Base-by-base conservation (phyloP, 352 stramenopile species). In the Globisporangium iwayamae region DNA sequence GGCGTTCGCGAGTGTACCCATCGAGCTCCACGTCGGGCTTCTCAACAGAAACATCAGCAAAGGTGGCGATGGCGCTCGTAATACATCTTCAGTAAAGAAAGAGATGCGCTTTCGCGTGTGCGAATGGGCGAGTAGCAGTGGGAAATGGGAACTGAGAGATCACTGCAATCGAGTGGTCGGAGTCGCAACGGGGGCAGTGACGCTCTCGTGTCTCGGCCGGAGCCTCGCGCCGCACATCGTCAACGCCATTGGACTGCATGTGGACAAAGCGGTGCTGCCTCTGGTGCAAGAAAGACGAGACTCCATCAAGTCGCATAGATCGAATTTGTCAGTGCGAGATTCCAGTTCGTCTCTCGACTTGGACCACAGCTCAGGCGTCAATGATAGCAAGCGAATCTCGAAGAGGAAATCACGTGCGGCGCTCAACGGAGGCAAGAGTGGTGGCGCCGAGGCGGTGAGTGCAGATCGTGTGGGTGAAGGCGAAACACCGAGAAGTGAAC, bases 161-260 rank as follows among this genome's bases (percentile, higher is more conserved):
- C 71, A 81, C 11, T 36, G 18, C 1, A 78, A 71, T 43, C 32
- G 34, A 8, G 4, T 48, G 1, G 60, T 76, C 2, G 75, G 75
- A 1, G 36, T 34, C 5, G 73, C 72, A 8, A 71, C 45, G 0
- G 77, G 73, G 2, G 56, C 46, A 2, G 55, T 79, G 14, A 84
- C 73, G 22, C 69, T 86, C 4, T 82, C 75, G 34, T 86, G 78
- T 62, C 66, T 86, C 7, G 78, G 78, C 0, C 77, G 72, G 38
- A 48, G 68, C 2, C 60, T 84, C 9, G 73, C 75, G 0, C 73
- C 75, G 43, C 69, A 84, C 48, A 60, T 86, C 11, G 57, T 38
- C 0, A 52, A 60, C 13, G 72, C 63, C 5, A 57, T 85, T 14
- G 75, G 73, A 3, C 61, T 84, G 2, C 70, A 71, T 3, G 67